These are phyloP conservation scores for Gossypium herbaceum DNA, from an alignment of 345 rosid species.

Conservation along the genomic window DNA sequence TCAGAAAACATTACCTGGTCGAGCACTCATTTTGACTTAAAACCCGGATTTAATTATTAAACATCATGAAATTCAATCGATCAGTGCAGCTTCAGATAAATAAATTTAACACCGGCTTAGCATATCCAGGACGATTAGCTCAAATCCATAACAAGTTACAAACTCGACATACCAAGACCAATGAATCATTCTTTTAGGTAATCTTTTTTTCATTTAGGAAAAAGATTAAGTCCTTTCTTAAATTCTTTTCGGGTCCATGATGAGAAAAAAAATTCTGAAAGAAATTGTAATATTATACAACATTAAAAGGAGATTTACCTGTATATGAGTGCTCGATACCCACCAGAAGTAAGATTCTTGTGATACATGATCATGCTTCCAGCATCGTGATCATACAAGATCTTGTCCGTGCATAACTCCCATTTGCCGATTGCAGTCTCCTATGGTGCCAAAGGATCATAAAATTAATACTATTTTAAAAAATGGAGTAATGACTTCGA, in stretches of 20 bases:
- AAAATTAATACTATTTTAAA: not conserved
- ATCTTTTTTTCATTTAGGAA: too few species aligned
- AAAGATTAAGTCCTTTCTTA: too few species aligned
- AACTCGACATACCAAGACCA: too few species aligned
- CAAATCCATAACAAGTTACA: not conserved
- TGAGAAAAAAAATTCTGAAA: not conserved
- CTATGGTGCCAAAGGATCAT: constrained; percentile 26
- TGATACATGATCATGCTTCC: constrained; percentile 87
- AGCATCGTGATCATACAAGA: constrained; percentile 37
- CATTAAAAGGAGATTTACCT: constrained; percentile 40
- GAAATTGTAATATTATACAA: not conserved
- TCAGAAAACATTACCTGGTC: not conserved
- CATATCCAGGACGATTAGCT: not conserved
- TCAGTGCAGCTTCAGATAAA: not conserved
- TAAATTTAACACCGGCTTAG: too few species aligned
- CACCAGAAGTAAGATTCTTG: constrained; percentile 69
- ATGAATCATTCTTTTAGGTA: too few species aligned
- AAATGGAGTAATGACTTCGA: not conserved
- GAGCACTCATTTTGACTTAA: not conserved
- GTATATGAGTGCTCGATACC: constrained; percentile 74
- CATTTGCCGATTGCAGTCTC: constrained; percentile 44
- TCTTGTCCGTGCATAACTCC: constrained; percentile 46
- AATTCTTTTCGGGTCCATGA: too few species aligned
- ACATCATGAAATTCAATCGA: not conserved
- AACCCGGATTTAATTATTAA: not conserved